Evolutionary conservation across 345 rosid genomes (phyloP), one percentile per base, ranked within the genome.

Genomic region (Gossypium australe): DNA sequence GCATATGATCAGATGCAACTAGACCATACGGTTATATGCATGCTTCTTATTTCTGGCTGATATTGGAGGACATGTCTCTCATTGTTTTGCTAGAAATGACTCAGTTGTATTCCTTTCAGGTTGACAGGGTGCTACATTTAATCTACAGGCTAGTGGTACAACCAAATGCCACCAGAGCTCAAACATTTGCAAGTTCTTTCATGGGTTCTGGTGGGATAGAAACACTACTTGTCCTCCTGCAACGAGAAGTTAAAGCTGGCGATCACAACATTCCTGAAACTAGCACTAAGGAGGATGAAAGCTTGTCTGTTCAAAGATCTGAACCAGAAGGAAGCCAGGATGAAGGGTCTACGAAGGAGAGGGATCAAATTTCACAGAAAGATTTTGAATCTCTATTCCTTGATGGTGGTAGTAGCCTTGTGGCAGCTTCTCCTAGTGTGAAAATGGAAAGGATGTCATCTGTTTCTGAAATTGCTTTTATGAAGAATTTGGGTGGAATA

Each of bases 211-310:
- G 97, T 80, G 99, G 99, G 70, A 84, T 93, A 83, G 99, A 95
- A 83, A 90, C 94, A 44, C 97, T 93, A 84, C 98, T 95, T 80
- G 98, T 95, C 76, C 83, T 95, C 79, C 86, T 95, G 81, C 99
- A 95, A 76, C 85, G 89, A 72, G 98, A 95, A 89, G 98, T 90
- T 72, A 93, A 93, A 85, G 85, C 85, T 81, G 96, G 97, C 11
- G 97, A 95, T 55, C 59, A 55, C 48, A 65, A 58, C 70, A 57
- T 85, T 82, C 72, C 76, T 72, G 92, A 83, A 71, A 65, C 80
- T 48, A 68, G 17, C 70, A 75, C 56, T 51, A 82, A 78, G 79
- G 77, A 74, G 81, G 82, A 80, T 67, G 76, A 75, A 74, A 72
- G 77, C 78, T 76, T 84, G 48, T 75, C 84, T 47, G 70, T 76